These are phyloP conservation scores for Solanum lycopersicoides DNA, from an alignment of 257 asterid genomes.

Conservation along the genomic window DNA sequence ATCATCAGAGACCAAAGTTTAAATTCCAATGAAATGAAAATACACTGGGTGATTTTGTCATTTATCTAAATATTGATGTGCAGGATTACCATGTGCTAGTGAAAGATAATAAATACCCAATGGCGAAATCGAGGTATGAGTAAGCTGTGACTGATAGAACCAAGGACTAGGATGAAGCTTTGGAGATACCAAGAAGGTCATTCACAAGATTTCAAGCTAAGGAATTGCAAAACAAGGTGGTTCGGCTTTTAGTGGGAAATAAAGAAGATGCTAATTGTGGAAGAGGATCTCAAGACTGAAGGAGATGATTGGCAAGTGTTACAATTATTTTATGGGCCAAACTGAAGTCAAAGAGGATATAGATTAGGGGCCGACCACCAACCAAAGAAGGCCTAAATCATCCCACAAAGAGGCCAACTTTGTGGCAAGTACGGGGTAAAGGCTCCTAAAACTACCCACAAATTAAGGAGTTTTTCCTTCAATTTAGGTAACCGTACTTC, in stretches of 20 bases:
- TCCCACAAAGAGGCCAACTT: neutral
- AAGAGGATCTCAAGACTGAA: neutral
- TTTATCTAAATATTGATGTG: neutral
- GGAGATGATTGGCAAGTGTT: neutral
- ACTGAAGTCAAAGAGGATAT: neutral
- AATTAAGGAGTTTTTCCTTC: neutral
- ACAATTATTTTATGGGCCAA: neutral
- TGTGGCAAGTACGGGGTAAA: neutral
- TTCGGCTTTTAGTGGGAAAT: neutral
- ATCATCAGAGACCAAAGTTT: neutral
- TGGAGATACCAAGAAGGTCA: neutral
- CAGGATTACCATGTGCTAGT: neutral
- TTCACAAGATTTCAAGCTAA: neutral
- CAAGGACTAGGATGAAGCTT: neutral
- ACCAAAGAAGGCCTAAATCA: neutral
- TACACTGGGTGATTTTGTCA: neutral
- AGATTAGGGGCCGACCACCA: neutral
- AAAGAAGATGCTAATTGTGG: neutral
- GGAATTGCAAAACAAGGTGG: neutral
- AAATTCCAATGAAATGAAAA: neutral
- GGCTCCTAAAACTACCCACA: neutral
- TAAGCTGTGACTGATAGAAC: neutral
- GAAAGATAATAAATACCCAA: neutral
- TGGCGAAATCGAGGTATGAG: neutral
- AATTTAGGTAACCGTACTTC: neutral